These are phyloP conservation scores for Malania oleifera DNA, from an alignment of 164 flowering plant species.

Conservation along the genomic window DNA sequence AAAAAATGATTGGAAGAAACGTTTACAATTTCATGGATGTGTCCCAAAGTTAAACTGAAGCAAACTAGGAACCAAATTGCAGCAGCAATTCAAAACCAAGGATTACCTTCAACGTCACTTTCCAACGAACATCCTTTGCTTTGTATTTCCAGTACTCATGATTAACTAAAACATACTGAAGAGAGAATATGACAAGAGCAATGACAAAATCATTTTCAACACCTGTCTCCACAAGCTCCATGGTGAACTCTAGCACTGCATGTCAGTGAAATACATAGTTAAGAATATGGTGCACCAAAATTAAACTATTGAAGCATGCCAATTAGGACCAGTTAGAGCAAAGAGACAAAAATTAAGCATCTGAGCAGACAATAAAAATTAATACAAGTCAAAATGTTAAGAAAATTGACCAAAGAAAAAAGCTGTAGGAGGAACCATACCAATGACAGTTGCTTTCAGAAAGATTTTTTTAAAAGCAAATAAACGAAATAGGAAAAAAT, in stretches of 20 bases:
- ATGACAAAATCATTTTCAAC: constrained; percentile 51
- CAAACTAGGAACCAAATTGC: background rate
- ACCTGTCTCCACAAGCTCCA: constrained; percentile 69
- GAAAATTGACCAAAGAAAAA: too few species aligned
- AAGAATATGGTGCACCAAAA: constrained; percentile 6
- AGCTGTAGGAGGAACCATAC: too few species aligned
- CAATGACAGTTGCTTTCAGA: too few species aligned
- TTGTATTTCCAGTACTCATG: constrained; percentile 92
- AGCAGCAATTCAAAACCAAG: background rate
- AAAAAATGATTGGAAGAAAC: too few species aligned
- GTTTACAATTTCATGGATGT: too few species aligned
- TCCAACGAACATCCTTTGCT: constrained; percentile 72
- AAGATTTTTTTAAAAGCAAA: too few species aligned
- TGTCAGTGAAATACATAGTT: constrained; percentile 10
- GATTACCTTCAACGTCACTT: constrained; percentile 74
- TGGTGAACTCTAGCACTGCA: constrained; percentile 84
- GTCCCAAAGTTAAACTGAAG: background rate
- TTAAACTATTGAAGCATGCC: background rate
- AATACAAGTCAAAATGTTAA: too few species aligned
- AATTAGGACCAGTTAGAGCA: background rate
- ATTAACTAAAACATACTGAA: constrained; percentile 83
- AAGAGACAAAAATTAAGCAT: too few species aligned
- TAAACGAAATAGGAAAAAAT: too few species aligned
- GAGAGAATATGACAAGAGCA: constrained; percentile 59
- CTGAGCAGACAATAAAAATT: too few species aligned